Conservation (phyloP, 2,329 filamentous ascomycete genomes). For the Graphiopsis chlorocephala region DNA sequence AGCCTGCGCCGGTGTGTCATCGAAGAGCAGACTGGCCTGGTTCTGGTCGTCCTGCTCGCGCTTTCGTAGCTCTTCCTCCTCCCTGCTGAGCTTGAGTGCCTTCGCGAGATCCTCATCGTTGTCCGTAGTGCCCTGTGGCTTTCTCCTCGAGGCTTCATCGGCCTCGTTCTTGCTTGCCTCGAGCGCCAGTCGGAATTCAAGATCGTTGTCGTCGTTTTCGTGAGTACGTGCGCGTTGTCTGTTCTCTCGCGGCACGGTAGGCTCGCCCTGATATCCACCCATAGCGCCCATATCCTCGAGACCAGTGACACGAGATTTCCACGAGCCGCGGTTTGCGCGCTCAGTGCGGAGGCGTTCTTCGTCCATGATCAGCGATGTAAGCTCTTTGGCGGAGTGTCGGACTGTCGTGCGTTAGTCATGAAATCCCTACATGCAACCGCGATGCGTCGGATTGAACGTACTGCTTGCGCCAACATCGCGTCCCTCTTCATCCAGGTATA, state of each 20-base stretch:
- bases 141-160: conserved; percentile 80
- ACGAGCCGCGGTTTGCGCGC: conserved; percentile 84
- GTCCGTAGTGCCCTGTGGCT: conserved; percentile 49
- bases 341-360: conserved; percentile 89
- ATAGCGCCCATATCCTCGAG: conserved; percentile 72
- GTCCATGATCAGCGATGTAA: conserved; percentile 87
- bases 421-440: background rate
- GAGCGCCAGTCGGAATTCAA: conserved; percentile 84
- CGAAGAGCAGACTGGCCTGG: conserved; percentile 75
- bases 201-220: conserved; percentile 72
- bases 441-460: conserved; percentile 47
- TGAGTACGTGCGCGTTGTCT: conserved; percentile 20
- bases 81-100: conserved; percentile 89
- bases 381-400: conserved; percentile 90
- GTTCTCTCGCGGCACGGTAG: conserved; percentile 42
- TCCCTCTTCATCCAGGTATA: conserved; percentile 93
- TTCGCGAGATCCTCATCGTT: conserved; percentile 90
- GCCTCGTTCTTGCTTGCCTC: conserved; percentile 95
- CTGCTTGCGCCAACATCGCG: conserved; percentile 95
- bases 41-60: conserved; percentile 85
- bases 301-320: conserved; percentile 94
- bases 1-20: conserved; percentile 65
- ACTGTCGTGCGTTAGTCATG: conserved; percentile 57
- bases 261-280: conserved; percentile 38
- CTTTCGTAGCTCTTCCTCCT: conserved; percentile 85